Conservation (phyloP, 768 basidiomycete genomes). For the Favolaschia claudopus region DNA sequence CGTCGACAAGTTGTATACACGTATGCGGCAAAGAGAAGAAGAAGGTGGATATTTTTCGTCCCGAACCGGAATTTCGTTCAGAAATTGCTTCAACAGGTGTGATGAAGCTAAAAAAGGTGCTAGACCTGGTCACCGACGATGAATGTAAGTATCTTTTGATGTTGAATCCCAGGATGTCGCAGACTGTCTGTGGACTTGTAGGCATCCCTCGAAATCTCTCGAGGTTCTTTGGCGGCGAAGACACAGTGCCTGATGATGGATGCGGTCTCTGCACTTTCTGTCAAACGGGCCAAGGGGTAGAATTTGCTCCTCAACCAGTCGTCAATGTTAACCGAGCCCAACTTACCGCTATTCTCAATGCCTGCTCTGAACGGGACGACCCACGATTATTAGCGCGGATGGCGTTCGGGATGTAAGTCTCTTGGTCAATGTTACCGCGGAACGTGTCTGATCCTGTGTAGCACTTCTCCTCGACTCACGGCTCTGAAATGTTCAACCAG, state of each 20-base stretch:
- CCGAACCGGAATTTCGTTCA: neutral
- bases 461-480: constrained; percentile 48
- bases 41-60: constrained; percentile 30
- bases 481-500: constrained; percentile 47
- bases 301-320: constrained; percentile 35
- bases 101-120: constrained; percentile 46
- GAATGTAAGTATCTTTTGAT: constrained; percentile 39
- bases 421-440: too few species aligned
- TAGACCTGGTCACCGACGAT: constrained; percentile 44
- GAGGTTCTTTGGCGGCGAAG: constrained; percentile 51
- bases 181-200: constrained; percentile 23
- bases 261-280: constrained; percentile 56
- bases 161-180: neutral
- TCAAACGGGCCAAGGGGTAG: constrained; percentile 39
- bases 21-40: constrained; percentile 50
- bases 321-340: constrained; percentile 35
- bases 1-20: constrained; percentile 40
- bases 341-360: constrained; percentile 45
- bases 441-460: neutral
- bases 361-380: constrained; percentile 56
- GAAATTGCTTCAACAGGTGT: constrained; percentile 32
- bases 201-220: constrained; percentile 52
- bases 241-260: constrained; percentile 46
- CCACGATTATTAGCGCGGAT: constrained; percentile 57
- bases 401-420: constrained; percentile 52